These are phyloP conservation scores for Ramularia endophylla DNA, from an alignment of 2,329 filamentous ascomycete genomes.

Conservation along the genomic window DNA sequence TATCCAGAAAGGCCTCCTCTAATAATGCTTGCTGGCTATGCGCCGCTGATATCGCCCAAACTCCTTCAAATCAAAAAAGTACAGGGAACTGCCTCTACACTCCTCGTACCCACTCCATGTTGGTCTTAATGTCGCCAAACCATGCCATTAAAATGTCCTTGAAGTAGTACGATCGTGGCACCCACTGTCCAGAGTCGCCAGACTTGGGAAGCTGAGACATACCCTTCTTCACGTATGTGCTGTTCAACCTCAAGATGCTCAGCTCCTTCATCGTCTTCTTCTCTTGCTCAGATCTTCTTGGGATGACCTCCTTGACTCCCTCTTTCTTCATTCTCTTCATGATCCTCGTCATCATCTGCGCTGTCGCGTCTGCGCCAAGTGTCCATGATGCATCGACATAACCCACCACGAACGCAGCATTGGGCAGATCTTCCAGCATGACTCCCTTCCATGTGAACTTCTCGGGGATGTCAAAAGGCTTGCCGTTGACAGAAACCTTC, in stretches of 20 bases:
- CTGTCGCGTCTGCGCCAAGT: constrained; percentile 49
- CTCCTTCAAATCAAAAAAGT: no score
- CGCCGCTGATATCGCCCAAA: no score
- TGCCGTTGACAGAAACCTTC: constrained; percentile 47
- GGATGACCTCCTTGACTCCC: constrained; percentile 39
- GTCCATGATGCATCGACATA: constrained; percentile 60
- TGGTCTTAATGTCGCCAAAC: constrained; percentile 37
- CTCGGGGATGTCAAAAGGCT: constrained; percentile 38
- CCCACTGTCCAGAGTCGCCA: constrained; percentile 41
- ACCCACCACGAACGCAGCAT: constrained; percentile 53
- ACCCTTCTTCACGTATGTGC: constrained; percentile 47
- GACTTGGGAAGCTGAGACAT: constrained; percentile 42
- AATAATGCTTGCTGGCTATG: no score
- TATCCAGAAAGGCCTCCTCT: no score
- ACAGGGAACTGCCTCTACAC: no score
- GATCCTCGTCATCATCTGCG: constrained; percentile 45
- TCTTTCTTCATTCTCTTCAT: constrained; percentile 46
- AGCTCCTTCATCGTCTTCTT: constrained; percentile 34
- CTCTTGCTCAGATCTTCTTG: constrained; percentile 35
- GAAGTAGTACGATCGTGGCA: constrained; percentile 39
- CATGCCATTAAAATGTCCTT: constrained; percentile 39
- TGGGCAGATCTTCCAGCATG: constrained; percentile 60
- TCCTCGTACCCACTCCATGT: constrained; percentile 32
- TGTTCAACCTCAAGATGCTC: constrained; percentile 41
- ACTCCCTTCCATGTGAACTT: constrained; percentile 56